Evolutionary conservation across 306 rosid genomes (phyloP), one percentile per base, ranked within the genome.

Genomic region (Rosa multiflora): DNA sequence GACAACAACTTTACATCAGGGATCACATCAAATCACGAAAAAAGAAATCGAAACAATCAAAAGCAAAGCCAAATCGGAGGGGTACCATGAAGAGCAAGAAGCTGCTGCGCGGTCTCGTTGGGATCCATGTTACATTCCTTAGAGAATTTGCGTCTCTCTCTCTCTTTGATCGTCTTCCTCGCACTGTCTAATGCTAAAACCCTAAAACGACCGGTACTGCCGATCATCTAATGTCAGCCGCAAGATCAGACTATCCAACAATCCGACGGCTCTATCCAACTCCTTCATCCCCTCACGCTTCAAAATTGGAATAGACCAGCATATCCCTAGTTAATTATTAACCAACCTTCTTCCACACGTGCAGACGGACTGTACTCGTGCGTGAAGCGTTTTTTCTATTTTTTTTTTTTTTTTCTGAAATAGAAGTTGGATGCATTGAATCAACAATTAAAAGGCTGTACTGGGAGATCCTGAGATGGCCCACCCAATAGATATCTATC

Each of bases 51-150:
- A 78, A 82, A 82, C 78, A n/a, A 76, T 26, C 80, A 72, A 85
- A 62, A 62, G 42, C 5, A 48, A 52, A 37, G 67, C 20, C 35
- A 26, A 78, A 66, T 10, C 56, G 47, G n/a, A 49, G 14, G n/a
- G 46, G 75, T 86, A 95, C 99, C 98, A 92, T 88, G 98, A 82
- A 76, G 79, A 61, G 37, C 3, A 32, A 92, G 98, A 61, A 91
- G 99, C 89, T 91, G 93, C 85, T 95, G 94, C 48, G 89, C 12
- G 49, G 96, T 93, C 83, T 95, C 99, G 78, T 95, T 81, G 85
- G 99, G 99, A 95, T 95, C 99, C 99, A 95, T 95, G 77, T 90
- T 86, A 32, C 37, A 32, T 32, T 32, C 37, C 82, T 80, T 89
- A 44, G 70, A 95, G 98, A 96, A 93, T 91, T 32, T 88, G 98